Base-by-base conservation (phyloP, 148 eudicot genomes). In the Dianthus caryophyllus region DNA sequence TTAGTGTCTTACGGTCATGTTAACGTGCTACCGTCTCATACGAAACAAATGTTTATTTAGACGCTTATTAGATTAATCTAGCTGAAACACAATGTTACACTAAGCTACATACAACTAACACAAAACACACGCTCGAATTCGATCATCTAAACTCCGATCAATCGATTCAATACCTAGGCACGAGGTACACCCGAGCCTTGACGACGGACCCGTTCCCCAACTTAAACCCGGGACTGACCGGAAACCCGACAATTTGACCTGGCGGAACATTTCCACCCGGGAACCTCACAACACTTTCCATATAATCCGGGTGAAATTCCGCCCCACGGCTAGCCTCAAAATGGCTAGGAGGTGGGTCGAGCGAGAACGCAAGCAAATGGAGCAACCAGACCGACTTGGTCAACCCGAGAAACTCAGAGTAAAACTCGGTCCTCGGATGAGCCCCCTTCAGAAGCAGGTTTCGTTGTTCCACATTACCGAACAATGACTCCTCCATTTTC, bases 361-460 rank as follows among this genome's bases (percentile, higher is more conserved):
- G 73, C 11, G 99, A 81, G 65, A 94, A 94, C 1, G 99, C 96
- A 13, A 90, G 84, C 87, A 94, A 78, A 65, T 94, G 99, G 51
- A 94, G 85, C 83, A 94, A 59, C 99, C 99, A 94, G 18, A 90
- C 85, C 5, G 99, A 80, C 82, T 94, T 94, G 0, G 96, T 93
- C 61, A 88, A 79, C 64, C 80, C 82, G 53, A 86, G 76, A 36
- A 94, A 94, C 78, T 83, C 93, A 0, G 84, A 79, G 46, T 94
- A 94, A 63, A 94, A 94, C 65, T 71, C 82, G 41, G 90, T 90
- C 79, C 99, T 79, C 0, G 97, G 99, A 68, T 94, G 99, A 26
- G 75, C 56, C 24, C 96, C 96, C 16, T 72, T 85, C 26, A 85
- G 59, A 38, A 90, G 89, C 64, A 81, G 96, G 62, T 87, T 81